Evolutionary conservation across 2,329 filamentous ascomycete genomes (phyloP), one percentile per base, ranked within the genome.

Genomic region (Myotisia sp.): DNA sequence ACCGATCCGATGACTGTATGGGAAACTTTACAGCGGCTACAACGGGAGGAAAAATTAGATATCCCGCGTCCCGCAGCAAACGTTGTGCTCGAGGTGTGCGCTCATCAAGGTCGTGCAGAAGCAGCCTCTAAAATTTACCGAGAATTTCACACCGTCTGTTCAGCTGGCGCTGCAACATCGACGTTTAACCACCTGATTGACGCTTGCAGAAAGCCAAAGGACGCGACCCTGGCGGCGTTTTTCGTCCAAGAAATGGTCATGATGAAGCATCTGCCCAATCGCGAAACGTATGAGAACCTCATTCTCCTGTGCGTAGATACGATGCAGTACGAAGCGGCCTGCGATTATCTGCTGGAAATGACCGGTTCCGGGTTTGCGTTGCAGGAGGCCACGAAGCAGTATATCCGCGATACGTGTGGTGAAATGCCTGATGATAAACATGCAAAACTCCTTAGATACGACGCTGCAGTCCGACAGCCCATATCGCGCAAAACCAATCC

Each of bases 121-220:
- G 52, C 65, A 30, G 74, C 72, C 2, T 51, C 79, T 10, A 61
- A 67, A 3, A 55, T 74, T 9, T 80, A 79, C 58, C 75, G 76
- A 50, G 59, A 67, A 14, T 56, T 79, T 6, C 69, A 74, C 42
- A 60, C 54, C 1, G 50, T 74, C 17, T 67, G 62, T 26, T 46
- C 54, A 2, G 47, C 54, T 2, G 64, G 64, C 2, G 58, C 62
- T 1, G 55, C 61, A 33, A 44, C 51, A 3, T 33, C 41, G 3
- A 74, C 74, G 0, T 79, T 76, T 58, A 79, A 79, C 44, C 50
- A 64, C 4, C 58, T 80, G 5, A 60, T 76, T 36, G 56, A 56
- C 28, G 65, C 65, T 38, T 71, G 67, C 42, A 53, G 54, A 33
- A 48, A 42, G 40, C 56, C 45, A 42, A 47, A 49, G 5, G 62